These are phyloP conservation scores for Sporothrix brasiliensis DNA, from an alignment of 2,329 filamentous ascomycete genomes.

Conservation along the genomic window DNA sequence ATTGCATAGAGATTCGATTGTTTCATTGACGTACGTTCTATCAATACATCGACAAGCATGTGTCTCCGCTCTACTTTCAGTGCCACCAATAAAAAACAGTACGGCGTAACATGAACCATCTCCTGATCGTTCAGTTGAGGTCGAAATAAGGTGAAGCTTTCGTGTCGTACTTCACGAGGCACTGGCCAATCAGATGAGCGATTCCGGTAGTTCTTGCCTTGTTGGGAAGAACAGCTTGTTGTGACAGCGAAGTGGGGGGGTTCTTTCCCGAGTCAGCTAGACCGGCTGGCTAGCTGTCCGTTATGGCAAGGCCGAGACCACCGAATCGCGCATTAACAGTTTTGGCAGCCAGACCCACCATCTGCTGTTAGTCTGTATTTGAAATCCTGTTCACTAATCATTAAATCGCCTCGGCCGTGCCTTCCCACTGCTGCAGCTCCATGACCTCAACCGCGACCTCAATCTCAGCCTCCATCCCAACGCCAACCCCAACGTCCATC, in stretches of 20 bases:
- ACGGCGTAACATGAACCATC: too few relatives aligned
- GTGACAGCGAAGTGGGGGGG: not conserved
- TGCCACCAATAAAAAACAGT: too few relatives aligned
- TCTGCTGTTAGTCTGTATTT: slow-evolving; percentile 4
- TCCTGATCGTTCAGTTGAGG: not conserved
- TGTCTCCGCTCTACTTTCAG: too few relatives aligned
- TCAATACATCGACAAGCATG: too few relatives aligned
- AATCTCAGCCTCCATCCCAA: too few relatives aligned
- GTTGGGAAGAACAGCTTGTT: not conserved
- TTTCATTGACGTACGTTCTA: too few relatives aligned
- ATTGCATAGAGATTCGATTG: too few relatives aligned
- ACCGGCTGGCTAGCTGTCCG: not conserved
- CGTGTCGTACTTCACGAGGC: not conserved
- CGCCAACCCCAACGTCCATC: slow-evolving; percentile 1
- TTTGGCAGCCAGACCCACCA: not conserved
- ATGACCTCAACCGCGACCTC: not conserved
- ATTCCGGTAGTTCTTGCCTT: not conserved
- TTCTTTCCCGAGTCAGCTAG: not conserved
- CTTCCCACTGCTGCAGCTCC: not conserved
- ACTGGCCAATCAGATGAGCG: not conserved
- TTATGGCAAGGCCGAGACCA: slow-evolving; percentile 1
- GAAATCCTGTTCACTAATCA: slow-evolving; percentile 30
- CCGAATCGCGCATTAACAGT: not conserved
- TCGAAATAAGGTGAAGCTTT: not conserved
- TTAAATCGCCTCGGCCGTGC: not conserved